A percentile compares a stretch with the other conserved stretches of the same genome.
phyloP scores from a whole-genome alignment of 148 eudicot genomes.

The Selenicereus undatus region DNA sequence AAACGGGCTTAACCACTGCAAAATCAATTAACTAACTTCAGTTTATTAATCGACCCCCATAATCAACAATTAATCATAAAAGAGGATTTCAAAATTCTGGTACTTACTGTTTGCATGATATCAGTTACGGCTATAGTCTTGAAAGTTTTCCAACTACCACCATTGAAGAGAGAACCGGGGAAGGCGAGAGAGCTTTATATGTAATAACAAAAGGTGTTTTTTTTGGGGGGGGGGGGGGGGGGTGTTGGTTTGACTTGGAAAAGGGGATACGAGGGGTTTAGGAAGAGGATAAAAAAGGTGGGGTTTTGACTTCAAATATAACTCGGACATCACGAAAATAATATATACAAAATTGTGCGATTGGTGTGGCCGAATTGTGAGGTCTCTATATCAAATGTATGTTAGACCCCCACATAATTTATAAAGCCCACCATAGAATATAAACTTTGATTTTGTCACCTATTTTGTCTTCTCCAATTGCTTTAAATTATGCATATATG shows the following conservation, averaged over 20 bases:
- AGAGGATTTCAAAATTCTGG: neutral
- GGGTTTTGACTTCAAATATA: neutral
- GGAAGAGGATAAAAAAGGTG: neutral
- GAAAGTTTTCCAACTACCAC: neutral
- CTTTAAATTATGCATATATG: neutral
- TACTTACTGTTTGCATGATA: neutral
- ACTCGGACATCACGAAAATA: neutral
- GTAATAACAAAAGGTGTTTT: neutral
- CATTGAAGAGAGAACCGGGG: neutral
- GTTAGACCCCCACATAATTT: neutral
- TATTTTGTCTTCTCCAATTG: neutral
- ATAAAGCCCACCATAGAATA: neutral
- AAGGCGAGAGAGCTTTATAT: neutral
- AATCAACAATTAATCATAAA: neutral
- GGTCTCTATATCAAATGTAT: neutral
- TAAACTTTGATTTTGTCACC: neutral
- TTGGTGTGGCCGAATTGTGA: neutral
- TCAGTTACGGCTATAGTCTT: neutral
- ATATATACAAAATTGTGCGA: neutral
- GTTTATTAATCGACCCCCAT: too few relatives aligned
- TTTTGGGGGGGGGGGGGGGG: neutral
- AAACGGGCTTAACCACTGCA: slow-evolving; percentile 41
- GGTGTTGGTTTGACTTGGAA: neutral
- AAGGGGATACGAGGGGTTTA: neutral
- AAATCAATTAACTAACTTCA: neutral